Evolutionary conservation across 768 basidiomycete genomes (phyloP).

Genomic region (Rhodotorula paludigena): DNA sequence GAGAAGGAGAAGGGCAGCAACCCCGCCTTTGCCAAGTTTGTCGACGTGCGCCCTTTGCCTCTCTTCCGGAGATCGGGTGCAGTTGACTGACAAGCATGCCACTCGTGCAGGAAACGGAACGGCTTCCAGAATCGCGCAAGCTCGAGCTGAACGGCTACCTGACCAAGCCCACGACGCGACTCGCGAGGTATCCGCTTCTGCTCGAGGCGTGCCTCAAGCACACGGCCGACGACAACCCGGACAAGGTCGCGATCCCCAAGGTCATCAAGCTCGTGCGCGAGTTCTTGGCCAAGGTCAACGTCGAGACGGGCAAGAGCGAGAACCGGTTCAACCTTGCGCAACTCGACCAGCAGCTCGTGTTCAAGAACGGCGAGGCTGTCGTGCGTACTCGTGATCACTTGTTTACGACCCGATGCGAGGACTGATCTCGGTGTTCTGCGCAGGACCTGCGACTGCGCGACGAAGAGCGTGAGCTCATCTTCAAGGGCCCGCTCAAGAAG

Average conservation of each 20-base stretch:
- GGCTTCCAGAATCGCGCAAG: slow-evolving; percentile 88
- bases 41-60: slow-evolving; percentile 61
- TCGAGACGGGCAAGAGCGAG: slow-evolving; percentile 90
- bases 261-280: slow-evolving; percentile 71
- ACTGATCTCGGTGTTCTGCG: not conserved
- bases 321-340: slow-evolving; percentile 93
- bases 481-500: slow-evolving; percentile 83
- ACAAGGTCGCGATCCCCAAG: slow-evolving; percentile 70
- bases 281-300: slow-evolving; percentile 81
- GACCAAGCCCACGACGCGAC: slow-evolving; percentile 93
- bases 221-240: slow-evolving; percentile 82
- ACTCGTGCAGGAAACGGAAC: slow-evolving; percentile 78
- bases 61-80: too few relatives aligned
- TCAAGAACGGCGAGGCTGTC: slow-evolving; percentile 82
- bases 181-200: slow-evolving; percentile 92
- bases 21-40: slow-evolving; percentile 85
- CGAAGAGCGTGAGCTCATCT: slow-evolving; percentile 82
- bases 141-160: slow-evolving; percentile 95
- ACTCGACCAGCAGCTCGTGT: slow-evolving; percentile 82
- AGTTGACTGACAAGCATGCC: too few relatives aligned
- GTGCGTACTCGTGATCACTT: slow-evolving; percentile 52
- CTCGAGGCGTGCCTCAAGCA: slow-evolving; percentile 88
- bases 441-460: slow-evolving; percentile 82
- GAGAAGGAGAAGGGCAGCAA: slow-evolving; percentile 96
- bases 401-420: not conserved